phyloP scores from a whole-genome alignment of 768 basidiomycete genomes.

The Lactarius pseudohatsudake region DNA sequence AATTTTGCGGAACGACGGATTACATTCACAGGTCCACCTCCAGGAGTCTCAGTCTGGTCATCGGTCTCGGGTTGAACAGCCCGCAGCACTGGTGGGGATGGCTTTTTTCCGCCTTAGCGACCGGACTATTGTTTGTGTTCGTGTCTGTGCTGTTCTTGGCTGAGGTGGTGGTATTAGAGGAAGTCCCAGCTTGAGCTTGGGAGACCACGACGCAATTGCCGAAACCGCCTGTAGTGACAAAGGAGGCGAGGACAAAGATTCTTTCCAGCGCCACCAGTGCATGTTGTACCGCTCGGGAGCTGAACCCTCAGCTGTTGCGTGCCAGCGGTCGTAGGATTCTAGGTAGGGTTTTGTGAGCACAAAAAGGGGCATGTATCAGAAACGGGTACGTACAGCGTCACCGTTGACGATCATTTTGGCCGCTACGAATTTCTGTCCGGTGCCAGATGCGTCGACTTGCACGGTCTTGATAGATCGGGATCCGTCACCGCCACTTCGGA shows the following conservation, averaged over 20 bases:
- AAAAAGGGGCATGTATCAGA: not conserved
- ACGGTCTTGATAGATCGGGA: constrained; percentile 45
- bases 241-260: constrained; percentile 53
- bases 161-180: not conserved
- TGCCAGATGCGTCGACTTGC: constrained; percentile 46
- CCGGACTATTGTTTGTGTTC: too few relatives aligned
- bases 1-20: not conserved
- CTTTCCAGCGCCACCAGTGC: constrained; percentile 46
- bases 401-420: constrained; percentile 49
- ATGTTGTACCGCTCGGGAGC: constrained; percentile 50
- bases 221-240: constrained; percentile 50
- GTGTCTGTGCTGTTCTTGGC: not conserved
- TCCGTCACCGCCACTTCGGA: constrained; percentile 45
- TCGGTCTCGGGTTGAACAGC: too few relatives aligned
- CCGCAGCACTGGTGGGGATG: too few relatives aligned
- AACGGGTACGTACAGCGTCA: constrained; percentile 40
- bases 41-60: not conserved
- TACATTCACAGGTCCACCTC: not conserved
- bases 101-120: too few relatives aligned
- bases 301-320: constrained; percentile 44
- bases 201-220: constrained; percentile 54
- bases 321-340: constrained; percentile 42
- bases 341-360: not conserved
- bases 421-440: constrained; percentile 37
- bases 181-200: constrained; percentile 25